Percentiles rank a stretch among this genome's conserved stretches.
Conservation (phyloP, 2,329 filamentous ascomycete genomes). For the Akanthomyces uredinophilus region DNA sequence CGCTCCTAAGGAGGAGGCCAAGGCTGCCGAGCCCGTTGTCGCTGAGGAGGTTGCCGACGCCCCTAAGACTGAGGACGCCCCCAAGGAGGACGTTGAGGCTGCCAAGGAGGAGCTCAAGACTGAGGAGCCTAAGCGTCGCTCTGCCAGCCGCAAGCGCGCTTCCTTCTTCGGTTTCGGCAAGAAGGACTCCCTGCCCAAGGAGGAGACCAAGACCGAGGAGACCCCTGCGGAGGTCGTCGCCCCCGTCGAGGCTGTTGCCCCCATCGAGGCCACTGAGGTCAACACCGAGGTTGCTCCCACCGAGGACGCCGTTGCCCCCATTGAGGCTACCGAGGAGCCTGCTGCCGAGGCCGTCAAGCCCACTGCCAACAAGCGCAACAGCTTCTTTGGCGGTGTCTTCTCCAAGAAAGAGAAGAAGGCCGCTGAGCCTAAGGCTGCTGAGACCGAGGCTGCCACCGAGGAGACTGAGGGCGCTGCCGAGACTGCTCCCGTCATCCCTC, state of each 20-base stretch:
- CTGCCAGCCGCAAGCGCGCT: conserved; percentile 59
- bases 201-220: conserved; percentile 31
- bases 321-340: conserved; percentile 32
- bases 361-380: conserved; percentile 48
- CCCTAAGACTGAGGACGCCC: conserved; percentile 41
- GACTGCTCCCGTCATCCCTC: conserved; percentile 54
- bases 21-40: conserved; percentile 19
- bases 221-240: conserved; percentile 28
- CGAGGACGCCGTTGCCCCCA: conserved; percentile 31
- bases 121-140: conserved; percentile 58
- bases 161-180: conserved; percentile 61
- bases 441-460: conserved; percentile 32
- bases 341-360: conserved; percentile 43
- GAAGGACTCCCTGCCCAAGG: conserved; percentile 46
- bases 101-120: conserved; percentile 47
- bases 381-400: conserved; percentile 49
- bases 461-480: conserved; percentile 42
- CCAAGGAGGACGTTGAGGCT: conserved; percentile 31
- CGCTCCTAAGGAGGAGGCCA: conserved; percentile 33
- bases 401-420: conserved; percentile 58
- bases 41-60: conserved; percentile 50
- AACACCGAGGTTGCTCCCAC: conserved; percentile 26
- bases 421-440: conserved; percentile 41
- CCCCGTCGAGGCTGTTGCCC: conserved; percentile 23
- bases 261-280: conserved; percentile 29